Base-by-base conservation (phyloP, 225 moss, liverwort and hornwort genomes). In the Pseudoscleropodium purum region DNA sequence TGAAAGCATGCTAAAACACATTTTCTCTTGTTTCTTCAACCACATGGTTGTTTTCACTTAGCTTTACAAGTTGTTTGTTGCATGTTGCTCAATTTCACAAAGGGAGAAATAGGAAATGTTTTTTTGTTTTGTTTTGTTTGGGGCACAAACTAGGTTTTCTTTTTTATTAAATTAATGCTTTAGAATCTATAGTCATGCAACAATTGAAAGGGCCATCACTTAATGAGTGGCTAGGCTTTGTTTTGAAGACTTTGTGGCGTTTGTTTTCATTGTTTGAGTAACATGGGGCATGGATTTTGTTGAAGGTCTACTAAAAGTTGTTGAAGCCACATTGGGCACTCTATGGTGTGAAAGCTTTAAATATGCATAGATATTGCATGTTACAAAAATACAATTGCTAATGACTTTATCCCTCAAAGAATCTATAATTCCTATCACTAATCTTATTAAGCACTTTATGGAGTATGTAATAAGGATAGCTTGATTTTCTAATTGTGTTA, bases 261-360 rank as follows among this genome's bases (percentile, higher is more conserved):
- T 47, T 30, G 4, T 18, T 47, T 47, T 2, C 0, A 4, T 31
- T 75, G 31, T 1, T 3, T 0, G 2, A 47, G 3, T 31, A 47
- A 4, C 1, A 0, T 75, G 3, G 4, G 2, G 26, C 8, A 25
- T 0, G 1, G 0, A 13, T 25, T 70, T 39, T 70, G 5, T 1
- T 8, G 2, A 41, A 14, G 10, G 23, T 1, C 0, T 5, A 1
- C 3, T 0, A 27, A 0, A 9, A 16, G 3, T 29, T 0, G 0
- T 17, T 27, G 45, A 29, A 0, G 26, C 2, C 0, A 0, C 1
- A 0, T 43, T 29, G 17, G 10, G 0, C 0, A 0, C 5, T 14
- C 39, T 0, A 39, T 39, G 2, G 70, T 25, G 39, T 3, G 1
- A 1, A 0, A 25, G 15, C 3, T 72, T 14, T 77, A 45, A 45